Percentiles rank a stretch among this genome's conserved stretches.
These are phyloP conservation scores for Triticum urartu DNA, from an alignment of 176 grass and related monocot species.

Conservation along the genomic window DNA sequence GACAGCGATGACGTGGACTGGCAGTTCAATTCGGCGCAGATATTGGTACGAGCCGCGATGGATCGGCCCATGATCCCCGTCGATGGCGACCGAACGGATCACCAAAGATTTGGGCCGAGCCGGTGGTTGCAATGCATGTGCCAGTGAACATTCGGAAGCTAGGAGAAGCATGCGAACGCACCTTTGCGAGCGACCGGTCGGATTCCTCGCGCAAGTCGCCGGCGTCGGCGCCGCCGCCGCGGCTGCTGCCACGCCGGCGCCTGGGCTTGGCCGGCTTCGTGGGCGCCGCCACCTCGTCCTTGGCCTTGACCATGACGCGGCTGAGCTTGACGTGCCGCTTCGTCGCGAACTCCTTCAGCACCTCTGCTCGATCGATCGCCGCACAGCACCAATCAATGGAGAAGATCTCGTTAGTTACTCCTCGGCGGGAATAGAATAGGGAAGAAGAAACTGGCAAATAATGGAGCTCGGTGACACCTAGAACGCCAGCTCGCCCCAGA, in stretches of 20 bases:
- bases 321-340: constrained; percentile 79
- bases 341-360: constrained; percentile 78
- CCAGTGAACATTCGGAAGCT: neutral
- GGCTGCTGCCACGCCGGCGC: constrained; percentile 18
- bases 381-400: neutral
- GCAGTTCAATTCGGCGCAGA: neutral
- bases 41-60: neutral
- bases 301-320: constrained; percentile 52
- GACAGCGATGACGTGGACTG: neutral
- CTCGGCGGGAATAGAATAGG: neutral
- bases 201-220: constrained; percentile 11
- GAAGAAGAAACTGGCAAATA: too few relatives aligned
- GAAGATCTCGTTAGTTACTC: neutral
- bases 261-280: constrained; percentile 37
- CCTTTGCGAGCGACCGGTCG: constrained; percentile 44
- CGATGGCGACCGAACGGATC: constrained; percentile 1
- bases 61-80: neutral
- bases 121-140: neutral
- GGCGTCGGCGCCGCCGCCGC: neutral
- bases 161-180: neutral
- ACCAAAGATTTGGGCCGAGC: neutral
- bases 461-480: neutral
- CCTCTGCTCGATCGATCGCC: constrained; percentile 42
- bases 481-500: neutral
- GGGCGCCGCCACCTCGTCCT: constrained; percentile 34